Base-by-base conservation (phyloP, 257 asterid species). In the Rhazya stricta region DNA sequence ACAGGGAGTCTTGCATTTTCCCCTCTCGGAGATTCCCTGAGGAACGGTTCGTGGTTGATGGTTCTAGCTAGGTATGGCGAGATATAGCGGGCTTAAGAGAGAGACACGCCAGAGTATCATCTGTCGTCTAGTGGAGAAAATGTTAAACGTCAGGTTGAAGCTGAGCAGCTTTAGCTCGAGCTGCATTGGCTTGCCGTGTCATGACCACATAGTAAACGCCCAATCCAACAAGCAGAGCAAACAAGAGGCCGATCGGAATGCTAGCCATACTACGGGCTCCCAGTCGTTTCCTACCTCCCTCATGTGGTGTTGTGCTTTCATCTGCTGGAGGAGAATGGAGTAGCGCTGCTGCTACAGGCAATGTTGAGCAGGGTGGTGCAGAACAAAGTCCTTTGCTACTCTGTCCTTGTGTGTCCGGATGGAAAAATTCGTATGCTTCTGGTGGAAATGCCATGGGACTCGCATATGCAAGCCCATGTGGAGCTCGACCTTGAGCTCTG, bases 401-500 rank as follows among this genome's bases (percentile, higher is more conserved):
- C 21, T 67, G 66, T 39, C 76, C 66, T 63, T 75, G 81, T 25
- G 84, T 41, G 18, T 84, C 77, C 29, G 90, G 85, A 72, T 84
- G 78, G 60, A 86, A 86, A 50, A 82, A 86, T 0, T 79, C 82
- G 54, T 82, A 86, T 34, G 87, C 87, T 50, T 84, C 82, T 9
- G 88, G 90, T 48, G 87, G 74, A 73, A 86, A 41, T 50, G 87
- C 84, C 12, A 75, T 0, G 8, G 90, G 90, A 54, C 69, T 78
- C 75, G 79, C 83, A 58, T 74, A 51, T 25, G 37, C 76, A 46
- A 84, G 77, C 11, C 85, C 88, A 9, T 86, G 89, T 0, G 89
- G 90, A 23, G 88, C 74, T 54, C 88, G 78, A 36, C 76, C 88
- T 46, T 84, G 78, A 61, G 85, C 84, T 76, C 46, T 74, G 34